A percentile compares a stretch with the other conserved stretches of the same genome.
Conservation (phyloP, 2,329 filamentous ascomycete genomes). For the Byssothecium circinans region DNA sequence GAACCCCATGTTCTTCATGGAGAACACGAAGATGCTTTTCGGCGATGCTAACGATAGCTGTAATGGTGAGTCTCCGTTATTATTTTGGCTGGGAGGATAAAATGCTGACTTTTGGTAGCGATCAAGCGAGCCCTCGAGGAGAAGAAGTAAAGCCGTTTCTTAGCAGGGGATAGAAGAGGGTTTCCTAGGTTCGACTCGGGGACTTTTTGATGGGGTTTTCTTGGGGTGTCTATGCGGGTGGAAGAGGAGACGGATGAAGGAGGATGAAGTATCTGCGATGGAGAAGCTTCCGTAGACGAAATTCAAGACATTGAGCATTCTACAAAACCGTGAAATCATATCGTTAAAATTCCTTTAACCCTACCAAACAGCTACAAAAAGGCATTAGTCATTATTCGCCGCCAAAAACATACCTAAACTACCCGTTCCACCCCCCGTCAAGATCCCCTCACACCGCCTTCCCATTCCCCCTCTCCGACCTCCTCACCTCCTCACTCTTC, state of each 20-base stretch:
- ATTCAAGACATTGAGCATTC: too few relatives aligned
- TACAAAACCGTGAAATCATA: too few relatives aligned
- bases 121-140: constrained; percentile 43
- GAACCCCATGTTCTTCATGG: constrained; percentile 94
- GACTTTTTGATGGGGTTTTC: not conserved
- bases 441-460: not conserved
- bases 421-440: too few relatives aligned
- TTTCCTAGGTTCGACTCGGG: too few relatives aligned
- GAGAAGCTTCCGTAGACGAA: too few relatives aligned
- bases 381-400: too few relatives aligned
- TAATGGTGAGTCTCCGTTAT: constrained; percentile 55
- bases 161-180: too few relatives aligned
- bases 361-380: too few relatives aligned
- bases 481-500: constrained; percentile 13
- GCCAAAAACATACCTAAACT: too few relatives aligned
- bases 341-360: too few relatives aligned
- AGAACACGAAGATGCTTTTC: constrained; percentile 86
- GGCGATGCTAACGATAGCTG: constrained; percentile 84
- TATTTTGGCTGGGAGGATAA: not conserved
- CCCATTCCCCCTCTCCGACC: not conserved
- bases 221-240: not conserved
- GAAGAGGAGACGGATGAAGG: too few relatives aligned
- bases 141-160: constrained; percentile 27
- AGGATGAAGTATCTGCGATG: too few relatives aligned
- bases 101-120: constrained; percentile 29